These are phyloP conservation scores for Verticillium albo-atrum DNA, from an alignment of 2,329 filamentous ascomycete genomes.

Conservation along the genomic window DNA sequence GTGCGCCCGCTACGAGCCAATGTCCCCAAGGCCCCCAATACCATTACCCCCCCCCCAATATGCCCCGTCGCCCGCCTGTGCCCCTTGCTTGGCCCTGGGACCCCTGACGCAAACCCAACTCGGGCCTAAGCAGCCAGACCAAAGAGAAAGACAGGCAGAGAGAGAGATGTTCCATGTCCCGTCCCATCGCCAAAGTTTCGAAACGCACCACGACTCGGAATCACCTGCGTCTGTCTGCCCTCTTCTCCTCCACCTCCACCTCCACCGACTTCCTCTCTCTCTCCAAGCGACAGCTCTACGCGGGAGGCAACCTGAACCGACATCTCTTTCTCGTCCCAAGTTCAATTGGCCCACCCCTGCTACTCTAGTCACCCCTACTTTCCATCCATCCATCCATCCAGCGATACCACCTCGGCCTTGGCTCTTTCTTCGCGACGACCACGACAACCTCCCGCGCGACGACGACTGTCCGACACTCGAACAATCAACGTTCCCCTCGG, in stretches of 20 bases:
- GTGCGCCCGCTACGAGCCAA: background rate
- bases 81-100: background rate
- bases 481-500: background rate
- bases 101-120: background rate
- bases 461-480: background rate
- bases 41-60: too few relatives aligned
- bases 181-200: background rate
- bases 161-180: background rate
- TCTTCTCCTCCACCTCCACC: background rate
- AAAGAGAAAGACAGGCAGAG: background rate
- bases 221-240: background rate
- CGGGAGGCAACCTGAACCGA: background rate
- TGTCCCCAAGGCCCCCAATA: background rate
- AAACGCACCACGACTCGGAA: background rate
- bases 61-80: too few relatives aligned
- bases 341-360: background rate
- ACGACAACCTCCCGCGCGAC: background rate
- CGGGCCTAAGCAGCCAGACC: too few relatives aligned
- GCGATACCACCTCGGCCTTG: background rate
- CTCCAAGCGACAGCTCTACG: background rate
- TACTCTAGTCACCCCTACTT: background rate
- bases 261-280: background rate
- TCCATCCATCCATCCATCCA: background rate
- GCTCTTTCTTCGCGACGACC: too few relatives aligned
- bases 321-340: background rate